These are phyloP conservation scores for Chaetomiaceae sp. DNA, from an alignment of 2,329 filamentous ascomycete genomes.

Conservation along the genomic window DNA sequence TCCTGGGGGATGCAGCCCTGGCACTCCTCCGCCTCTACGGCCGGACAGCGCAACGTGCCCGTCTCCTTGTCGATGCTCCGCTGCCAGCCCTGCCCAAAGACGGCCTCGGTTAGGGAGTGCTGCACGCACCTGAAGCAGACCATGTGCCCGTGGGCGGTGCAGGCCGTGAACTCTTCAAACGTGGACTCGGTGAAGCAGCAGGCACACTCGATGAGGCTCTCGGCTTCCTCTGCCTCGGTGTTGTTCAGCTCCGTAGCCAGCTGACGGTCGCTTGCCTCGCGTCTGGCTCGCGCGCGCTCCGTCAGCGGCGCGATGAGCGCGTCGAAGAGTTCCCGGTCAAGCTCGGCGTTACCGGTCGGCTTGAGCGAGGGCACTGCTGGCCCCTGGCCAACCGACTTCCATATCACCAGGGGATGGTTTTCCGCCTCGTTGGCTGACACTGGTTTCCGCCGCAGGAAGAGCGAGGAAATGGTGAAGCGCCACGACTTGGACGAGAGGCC, in stretches of 20 bases:
- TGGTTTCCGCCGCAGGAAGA: conserved; percentile 61
- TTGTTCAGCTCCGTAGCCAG: conserved; percentile 51
- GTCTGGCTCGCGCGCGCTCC: conserved; percentile 35
- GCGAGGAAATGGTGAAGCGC: conserved; percentile 65
- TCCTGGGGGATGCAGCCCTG: conserved; percentile 63
- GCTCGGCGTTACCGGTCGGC: conserved; percentile 57
- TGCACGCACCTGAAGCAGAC: conserved; percentile 79
- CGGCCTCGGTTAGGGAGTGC: conserved; percentile 73
- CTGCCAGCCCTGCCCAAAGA: conserved; percentile 90
- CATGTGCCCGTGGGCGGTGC: conserved; percentile 61
- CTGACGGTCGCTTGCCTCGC: conserved; percentile 45
- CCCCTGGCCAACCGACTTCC: conserved; percentile 51
- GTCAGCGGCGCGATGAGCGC: conserved; percentile 52
- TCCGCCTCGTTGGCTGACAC: conserved; percentile 48
- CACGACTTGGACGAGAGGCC: conserved; percentile 67
- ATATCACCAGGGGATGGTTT: conserved; percentile 56
- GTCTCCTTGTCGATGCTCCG: conserved; percentile 67
- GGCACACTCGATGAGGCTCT: conserved; percentile 61
- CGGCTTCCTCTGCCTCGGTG: conserved; percentile 51
- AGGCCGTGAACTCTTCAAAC: conserved; percentile 71
- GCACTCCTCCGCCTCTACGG: conserved; percentile 65
- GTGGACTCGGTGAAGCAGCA: conserved; percentile 68
- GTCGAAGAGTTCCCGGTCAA: conserved; percentile 56
- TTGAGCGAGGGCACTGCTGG: conserved; percentile 56
- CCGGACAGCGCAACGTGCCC: conserved; percentile 77